A percentile compares a stretch with the other conserved stretches of the same genome.
Conservation (phyloP, 768 basidiomycete species). For the Ramaria rubella region DNA sequence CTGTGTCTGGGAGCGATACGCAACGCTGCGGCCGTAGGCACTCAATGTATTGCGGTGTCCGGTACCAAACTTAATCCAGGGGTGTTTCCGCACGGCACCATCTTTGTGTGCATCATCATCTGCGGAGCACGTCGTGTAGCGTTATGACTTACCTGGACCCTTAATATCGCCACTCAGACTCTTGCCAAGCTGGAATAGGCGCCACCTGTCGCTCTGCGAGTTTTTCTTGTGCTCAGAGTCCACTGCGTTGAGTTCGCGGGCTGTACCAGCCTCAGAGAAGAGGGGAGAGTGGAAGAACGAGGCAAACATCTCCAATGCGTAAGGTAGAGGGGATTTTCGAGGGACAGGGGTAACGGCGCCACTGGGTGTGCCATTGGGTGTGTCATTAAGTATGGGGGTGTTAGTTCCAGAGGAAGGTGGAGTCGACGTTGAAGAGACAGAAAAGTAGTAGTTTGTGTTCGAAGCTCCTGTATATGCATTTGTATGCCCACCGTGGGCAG, state of each 20-base stretch:
- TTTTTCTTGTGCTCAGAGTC: conserved; percentile 53
- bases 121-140: not conserved
- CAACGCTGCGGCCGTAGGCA: conserved; percentile 20
- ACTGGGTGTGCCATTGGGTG: not conserved
- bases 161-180: conserved; percentile 22
- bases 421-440: conserved; percentile 15
- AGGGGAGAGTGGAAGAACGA: conserved; percentile 47
- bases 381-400: not conserved
- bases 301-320: conserved; percentile 35
- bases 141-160: not conserved
- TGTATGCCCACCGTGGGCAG: conserved; percentile 38
- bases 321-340: conserved; percentile 18
- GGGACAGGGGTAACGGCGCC: not conserved
- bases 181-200: conserved; percentile 47
- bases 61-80: conserved; percentile 43
- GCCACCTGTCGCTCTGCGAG: conserved; percentile 40
- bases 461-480: conserved; percentile 49
- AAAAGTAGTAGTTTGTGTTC: conserved; percentile 39
- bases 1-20: conserved; percentile 1
- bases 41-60: conserved; percentile 34
- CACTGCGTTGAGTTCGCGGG: conserved; percentile 48
- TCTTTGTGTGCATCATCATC: not conserved
- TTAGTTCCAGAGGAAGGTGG: conserved; percentile 2
- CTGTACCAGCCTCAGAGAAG: conserved; percentile 37
- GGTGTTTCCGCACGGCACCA: conserved; percentile 24